These are phyloP conservation scores for Pleurotus sapidus DNA, from an alignment of 768 basidiomycete genomes.

Conservation along the genomic window DNA sequence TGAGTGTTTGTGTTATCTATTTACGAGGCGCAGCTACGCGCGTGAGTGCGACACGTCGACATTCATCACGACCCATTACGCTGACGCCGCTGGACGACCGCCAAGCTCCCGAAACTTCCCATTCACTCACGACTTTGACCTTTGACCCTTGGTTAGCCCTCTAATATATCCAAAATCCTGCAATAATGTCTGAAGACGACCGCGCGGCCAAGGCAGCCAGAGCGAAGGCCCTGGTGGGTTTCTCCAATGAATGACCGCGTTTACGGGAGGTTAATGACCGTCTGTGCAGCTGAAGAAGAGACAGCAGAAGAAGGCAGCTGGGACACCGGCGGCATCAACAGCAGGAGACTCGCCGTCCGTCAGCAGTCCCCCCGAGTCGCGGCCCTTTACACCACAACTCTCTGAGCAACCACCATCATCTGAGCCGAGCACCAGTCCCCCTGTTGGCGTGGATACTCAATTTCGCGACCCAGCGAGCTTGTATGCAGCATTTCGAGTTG, in stretches of 20 bases:
- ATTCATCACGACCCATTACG: neutral
- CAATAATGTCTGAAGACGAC: slow-evolving; percentile 64
- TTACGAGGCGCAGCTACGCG: neutral
- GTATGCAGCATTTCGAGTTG: slow-evolving; percentile 43
- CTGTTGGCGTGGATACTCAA: slow-evolving; percentile 30
- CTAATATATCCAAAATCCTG: too few species aligned
- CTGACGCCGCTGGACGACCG: too few species aligned
- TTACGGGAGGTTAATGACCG: neutral
- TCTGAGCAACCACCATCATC: slow-evolving; percentile 29
- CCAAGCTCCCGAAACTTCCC: too few species aligned
- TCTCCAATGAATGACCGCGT: neutral
- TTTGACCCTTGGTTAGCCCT: too few species aligned
- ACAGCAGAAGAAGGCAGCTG: slow-evolving; percentile 67
- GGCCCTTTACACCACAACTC: slow-evolving; percentile 51
- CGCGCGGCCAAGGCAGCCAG: slow-evolving; percentile 80
- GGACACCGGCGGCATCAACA: slow-evolving; percentile 20
- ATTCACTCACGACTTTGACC: too few species aligned
- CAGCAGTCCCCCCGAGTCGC: slow-evolving; percentile 41
- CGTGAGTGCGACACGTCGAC: slow-evolving; percentile 1
- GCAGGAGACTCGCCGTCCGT: slow-evolving; percentile 23
- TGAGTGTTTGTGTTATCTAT: slow-evolving; percentile 12
- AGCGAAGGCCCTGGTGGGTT: slow-evolving; percentile 75
- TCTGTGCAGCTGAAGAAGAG: slow-evolving; percentile 68
- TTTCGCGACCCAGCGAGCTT: slow-evolving; percentile 59
- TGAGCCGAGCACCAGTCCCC: slow-evolving; percentile 10